These are phyloP conservation scores for Trichophyton schoenleinii DNA, from an alignment of 2,329 filamentous ascomycete genomes.

Conservation along the genomic window DNA sequence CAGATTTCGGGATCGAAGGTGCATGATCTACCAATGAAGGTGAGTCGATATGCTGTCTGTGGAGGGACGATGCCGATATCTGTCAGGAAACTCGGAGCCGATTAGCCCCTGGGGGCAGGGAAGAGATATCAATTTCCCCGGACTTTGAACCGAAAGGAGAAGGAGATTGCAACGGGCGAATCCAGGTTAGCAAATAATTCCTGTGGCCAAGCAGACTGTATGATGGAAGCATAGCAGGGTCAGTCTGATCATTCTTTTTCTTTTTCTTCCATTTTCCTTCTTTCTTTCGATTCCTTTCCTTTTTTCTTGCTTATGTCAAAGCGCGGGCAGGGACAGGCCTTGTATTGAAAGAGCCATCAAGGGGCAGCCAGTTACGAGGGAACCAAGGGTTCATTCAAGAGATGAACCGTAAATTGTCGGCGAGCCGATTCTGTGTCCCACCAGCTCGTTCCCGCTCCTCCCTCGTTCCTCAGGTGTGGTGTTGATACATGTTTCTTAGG, in stretches of 20 bases:
- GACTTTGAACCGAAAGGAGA: slow-evolving; percentile 4
- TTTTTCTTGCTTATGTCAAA: slow-evolving; percentile 3
- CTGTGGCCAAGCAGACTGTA: neutral
- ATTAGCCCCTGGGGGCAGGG: neutral
- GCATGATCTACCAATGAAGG: slow-evolving; percentile 1
- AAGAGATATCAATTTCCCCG: neutral
- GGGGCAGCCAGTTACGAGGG: slow-evolving; percentile 2
- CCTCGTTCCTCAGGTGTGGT: neutral
- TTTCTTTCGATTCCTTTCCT: neutral
- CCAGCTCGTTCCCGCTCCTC: slow-evolving; percentile 1
- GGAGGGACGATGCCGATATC: slow-evolving; percentile 1
- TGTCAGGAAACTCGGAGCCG: neutral
- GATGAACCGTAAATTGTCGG: slow-evolving; percentile 4
- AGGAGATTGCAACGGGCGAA: neutral
- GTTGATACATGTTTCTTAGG: neutral
- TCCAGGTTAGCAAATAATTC: neutral
- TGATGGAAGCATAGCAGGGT: neutral
- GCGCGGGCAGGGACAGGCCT: neutral
- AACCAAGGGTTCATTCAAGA: neutral
- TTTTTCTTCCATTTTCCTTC: neutral
- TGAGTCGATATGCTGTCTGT: neutral
- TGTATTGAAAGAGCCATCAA: neutral
- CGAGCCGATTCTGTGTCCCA: slow-evolving; percentile 2
- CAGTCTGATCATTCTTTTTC: neutral
- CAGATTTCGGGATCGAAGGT: slow-evolving; percentile 3